These are phyloP conservation scores for Aquilaria yunnanensis DNA, from an alignment of 345 rosid genomes.

Conservation along the genomic window DNA sequence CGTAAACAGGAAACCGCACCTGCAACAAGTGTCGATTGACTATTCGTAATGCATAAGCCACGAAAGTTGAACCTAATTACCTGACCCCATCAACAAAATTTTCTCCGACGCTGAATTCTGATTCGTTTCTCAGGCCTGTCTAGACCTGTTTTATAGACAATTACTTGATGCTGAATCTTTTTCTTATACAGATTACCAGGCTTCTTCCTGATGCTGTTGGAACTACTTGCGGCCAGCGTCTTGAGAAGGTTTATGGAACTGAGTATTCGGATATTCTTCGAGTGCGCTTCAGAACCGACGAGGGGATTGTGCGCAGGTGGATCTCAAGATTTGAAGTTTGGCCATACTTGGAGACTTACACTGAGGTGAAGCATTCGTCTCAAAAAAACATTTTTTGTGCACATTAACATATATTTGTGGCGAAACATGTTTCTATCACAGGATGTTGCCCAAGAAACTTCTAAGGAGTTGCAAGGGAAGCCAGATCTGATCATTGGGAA, in stretches of 20 bases:
- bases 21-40: no score
- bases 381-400: not conserved
- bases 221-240: slow-evolving; percentile 85
- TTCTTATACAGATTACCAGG: slow-evolving; percentile 46
- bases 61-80: no score
- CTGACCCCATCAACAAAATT: no score
- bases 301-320: slow-evolving; percentile 76
- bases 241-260: slow-evolving; percentile 74
- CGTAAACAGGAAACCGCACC: no score
- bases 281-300: slow-evolving; percentile 64
- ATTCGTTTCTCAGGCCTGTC: not conserved
- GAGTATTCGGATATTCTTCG: slow-evolving; percentile 78
- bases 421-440: slow-evolving; percentile 16
- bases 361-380: slow-evolving; percentile 39
- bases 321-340: slow-evolving; percentile 90
- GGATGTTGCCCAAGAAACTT: slow-evolving; percentile 73
- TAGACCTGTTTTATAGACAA: not conserved
- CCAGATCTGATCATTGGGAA: slow-evolving; percentile 86
- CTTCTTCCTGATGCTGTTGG: slow-evolving; percentile 86
- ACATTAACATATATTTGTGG: not conserved
- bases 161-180: slow-evolving; percentile 7
- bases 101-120: not conserved
- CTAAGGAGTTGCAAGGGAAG: slow-evolving; percentile 72
- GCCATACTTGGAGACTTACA: slow-evolving; percentile 84
- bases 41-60: no score